phyloP scores from a whole-genome alignment of 169 alveolate species.

The Eimeria maxima region DNA sequence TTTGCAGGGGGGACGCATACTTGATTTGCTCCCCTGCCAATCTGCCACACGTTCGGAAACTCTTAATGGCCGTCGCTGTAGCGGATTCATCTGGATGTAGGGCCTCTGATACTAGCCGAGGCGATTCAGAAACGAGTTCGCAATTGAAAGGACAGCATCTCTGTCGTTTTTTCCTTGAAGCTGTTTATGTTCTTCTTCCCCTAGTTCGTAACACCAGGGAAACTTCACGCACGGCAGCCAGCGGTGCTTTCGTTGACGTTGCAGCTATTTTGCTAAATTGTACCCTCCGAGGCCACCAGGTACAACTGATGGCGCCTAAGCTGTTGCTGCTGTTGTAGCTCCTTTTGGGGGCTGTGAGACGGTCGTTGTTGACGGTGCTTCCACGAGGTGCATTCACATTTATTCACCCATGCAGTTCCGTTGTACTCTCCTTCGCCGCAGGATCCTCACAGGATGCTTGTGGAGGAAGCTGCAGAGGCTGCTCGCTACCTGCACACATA shows the following conservation, averaged over 20 bases:
- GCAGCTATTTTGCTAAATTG: slow-evolving; percentile 60
- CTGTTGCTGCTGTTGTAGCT: background rate
- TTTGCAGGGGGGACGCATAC: slow-evolving; percentile 81
- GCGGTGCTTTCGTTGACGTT: slow-evolving; percentile 21
- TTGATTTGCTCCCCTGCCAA: slow-evolving; percentile 61
- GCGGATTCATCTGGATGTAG: slow-evolving; percentile 5
- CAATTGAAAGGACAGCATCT: slow-evolving; percentile 70
- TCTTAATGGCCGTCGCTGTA: slow-evolving; percentile 41
- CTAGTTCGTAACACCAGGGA: slow-evolving; percentile 38
- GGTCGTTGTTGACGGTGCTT: background rate
- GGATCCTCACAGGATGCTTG: slow-evolving; percentile 54
- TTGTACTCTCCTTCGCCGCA: background rate
- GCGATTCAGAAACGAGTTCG: slow-evolving; percentile 36
- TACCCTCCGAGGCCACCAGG: slow-evolving; percentile 81
- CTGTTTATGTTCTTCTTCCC: slow-evolving; percentile 73
- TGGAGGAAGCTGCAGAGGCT: slow-evolving; percentile 23
- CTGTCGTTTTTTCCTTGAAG: slow-evolving; percentile 79
- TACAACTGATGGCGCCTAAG: background rate
- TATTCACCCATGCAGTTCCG: background rate
- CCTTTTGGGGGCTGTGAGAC: background rate
- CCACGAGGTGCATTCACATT: background rate
- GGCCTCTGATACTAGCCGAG: background rate
- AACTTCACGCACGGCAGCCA: background rate
- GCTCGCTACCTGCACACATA: slow-evolving; percentile 78
- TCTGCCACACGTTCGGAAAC: slow-evolving; percentile 39